These are phyloP conservation scores for Trichoderma koningiopsis DNA, from an alignment of 2,329 filamentous ascomycete genomes.

Conservation along the genomic window DNA sequence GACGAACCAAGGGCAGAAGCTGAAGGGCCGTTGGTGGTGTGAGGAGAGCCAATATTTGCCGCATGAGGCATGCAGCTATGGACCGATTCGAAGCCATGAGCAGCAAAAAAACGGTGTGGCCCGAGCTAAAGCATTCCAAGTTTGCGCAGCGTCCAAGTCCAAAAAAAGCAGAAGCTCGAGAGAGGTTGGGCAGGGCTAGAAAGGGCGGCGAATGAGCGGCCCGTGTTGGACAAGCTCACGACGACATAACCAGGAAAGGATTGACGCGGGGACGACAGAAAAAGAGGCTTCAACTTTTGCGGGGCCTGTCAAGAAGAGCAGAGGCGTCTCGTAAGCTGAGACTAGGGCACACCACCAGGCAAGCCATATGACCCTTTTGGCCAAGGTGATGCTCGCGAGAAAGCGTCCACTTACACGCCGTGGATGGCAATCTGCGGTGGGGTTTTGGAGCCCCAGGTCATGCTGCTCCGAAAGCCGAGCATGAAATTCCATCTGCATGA, in stretches of 20 bases:
- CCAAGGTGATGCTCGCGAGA: conserved; percentile 1
- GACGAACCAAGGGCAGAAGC: not conserved
- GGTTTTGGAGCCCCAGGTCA: conserved; percentile 30
- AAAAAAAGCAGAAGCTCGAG: not conserved
- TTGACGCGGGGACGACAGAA: not conserved
- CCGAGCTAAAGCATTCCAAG: conserved; percentile 2
- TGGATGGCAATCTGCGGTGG: not conserved
- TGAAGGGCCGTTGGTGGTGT: not conserved
- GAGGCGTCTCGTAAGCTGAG: conserved; percentile 17
- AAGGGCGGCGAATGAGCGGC: conserved; percentile 22
- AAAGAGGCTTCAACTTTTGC: not conserved
- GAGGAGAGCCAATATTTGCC: not conserved
- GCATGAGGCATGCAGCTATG: not conserved
- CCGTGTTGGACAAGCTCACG: not conserved
- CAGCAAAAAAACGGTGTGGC: not conserved
- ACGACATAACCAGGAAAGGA: not conserved
- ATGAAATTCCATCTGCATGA: conserved; percentile 33
- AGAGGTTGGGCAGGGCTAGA: not conserved
- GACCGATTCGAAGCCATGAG: not conserved
- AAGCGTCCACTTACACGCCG: not conserved
- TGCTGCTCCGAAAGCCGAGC: conserved; percentile 28
- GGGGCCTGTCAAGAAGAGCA: not conserved
- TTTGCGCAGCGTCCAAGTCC: not conserved
- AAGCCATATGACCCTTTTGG: conserved; percentile 3
- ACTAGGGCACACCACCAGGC: conserved; percentile 15